Evolutionary conservation across 2,329 filamentous ascomycete genomes (phyloP), one percentile per base, ranked within the genome.

Genomic region (Pestalotiopsis sp.): DNA sequence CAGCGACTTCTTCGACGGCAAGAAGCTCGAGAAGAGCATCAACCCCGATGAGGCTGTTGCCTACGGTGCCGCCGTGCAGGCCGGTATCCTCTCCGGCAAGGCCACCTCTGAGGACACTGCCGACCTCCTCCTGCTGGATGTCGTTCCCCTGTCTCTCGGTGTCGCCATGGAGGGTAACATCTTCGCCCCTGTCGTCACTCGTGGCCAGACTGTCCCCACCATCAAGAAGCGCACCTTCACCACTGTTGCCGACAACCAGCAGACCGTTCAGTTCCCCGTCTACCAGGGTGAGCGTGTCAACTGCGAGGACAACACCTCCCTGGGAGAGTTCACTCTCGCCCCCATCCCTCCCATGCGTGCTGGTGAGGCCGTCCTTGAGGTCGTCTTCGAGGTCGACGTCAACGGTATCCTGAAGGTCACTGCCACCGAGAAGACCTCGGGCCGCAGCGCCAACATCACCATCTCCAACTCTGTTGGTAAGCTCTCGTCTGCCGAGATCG

Each of bases 1-100:
- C 75, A 95, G 92, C 86, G 96, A 99, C 85, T 98, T 95, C 90
- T 99, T 99, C 87, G 93, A 97, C 83, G 95, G 95, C 85, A 99
- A 99, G 94, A 98, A 99, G 92, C 93, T 98, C 75, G 95, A 98
- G 91, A 98, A 98, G 90, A 96, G 93, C 89, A 98, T 98, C 88
- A 99, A 99, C 91, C 96, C 96, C 78, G 96, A 99, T 81, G 96
- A 99, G 89, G 96, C 96, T 77, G 96, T 99, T 79, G 96, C 96
- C 78, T 98, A 98, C 86, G 96, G 96, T 91, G 96, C 96, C 74
- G 96, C 96, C 77, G 95, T 99, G 72, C 96, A 99, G 88, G 96
- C 96, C 75, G 96, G 95, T 91, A 98, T 99, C 82, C 92, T 99
- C 74, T 98, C 95, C 70, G 96, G 96, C 82, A 97, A 98, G 91